Evolutionary conservation across 495 filamentous ascomycete species (phyloP).

Genomic region (Evansstolkia leycettana): DNA sequence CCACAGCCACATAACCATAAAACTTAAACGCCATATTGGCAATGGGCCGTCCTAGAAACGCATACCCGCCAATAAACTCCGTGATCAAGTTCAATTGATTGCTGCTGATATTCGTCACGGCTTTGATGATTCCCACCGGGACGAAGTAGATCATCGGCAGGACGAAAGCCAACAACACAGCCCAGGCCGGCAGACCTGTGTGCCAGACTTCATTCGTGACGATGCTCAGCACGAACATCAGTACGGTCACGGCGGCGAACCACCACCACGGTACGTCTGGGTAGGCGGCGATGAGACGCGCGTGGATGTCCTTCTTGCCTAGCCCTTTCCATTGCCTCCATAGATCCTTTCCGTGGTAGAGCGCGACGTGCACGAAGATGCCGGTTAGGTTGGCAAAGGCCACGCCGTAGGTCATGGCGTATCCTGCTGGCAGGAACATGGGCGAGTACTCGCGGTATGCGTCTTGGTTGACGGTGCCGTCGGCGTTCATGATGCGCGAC

Average conservation of each 20-base stretch:
- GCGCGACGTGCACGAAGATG: conserved; percentile 50
- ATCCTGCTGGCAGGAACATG: conserved; percentile 36
- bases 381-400: conserved; percentile 60
- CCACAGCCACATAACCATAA: conserved; percentile 46
- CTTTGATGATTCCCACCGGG: conserved; percentile 42
- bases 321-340: conserved; percentile 46
- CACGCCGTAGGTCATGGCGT: conserved; percentile 48
- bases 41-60: conserved; percentile 36
- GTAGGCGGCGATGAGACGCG: conserved; percentile 26
- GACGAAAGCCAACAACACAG: conserved; percentile 46
- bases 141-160: conserved; percentile 31
- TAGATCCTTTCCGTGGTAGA: conserved; percentile 53
- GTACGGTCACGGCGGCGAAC: conserved; percentile 22
- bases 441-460: conserved; percentile 33
- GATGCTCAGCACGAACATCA: conserved; percentile 49
- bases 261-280: conserved; percentile 32
- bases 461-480: conserved; percentile 27
- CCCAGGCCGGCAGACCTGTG: conserved; percentile 56
- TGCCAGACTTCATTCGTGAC: conserved; percentile 51
- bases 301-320: conserved; percentile 42
- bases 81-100: conserved; percentile 55
- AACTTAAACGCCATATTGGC: conserved; percentile 46
- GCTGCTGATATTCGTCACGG: conserved; percentile 55
- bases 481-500: conserved; percentile 24
- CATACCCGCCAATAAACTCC: conserved; percentile 52